Evolutionary conservation across 1,139 yeast species (phyloP).

Genomic region (Lodderomyces pseudojiufengensis): DNA sequence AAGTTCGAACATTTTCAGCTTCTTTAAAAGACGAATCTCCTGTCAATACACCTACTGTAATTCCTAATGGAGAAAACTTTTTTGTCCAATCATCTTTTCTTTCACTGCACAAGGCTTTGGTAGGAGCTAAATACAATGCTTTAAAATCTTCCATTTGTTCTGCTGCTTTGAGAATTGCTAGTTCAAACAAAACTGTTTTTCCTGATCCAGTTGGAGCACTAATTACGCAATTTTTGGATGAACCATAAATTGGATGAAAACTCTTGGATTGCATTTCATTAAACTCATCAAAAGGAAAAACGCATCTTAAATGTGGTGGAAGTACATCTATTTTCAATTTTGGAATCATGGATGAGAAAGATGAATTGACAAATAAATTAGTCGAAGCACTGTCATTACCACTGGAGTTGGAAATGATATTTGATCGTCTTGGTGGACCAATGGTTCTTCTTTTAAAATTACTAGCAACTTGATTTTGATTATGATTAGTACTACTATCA

Average conservation of each 20-base stretch:
- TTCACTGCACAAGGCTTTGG: slow-evolving; percentile 49
- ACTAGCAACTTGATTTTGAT: too few species aligned
- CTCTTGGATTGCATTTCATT: slow-evolving; percentile 50
- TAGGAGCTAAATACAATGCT: slow-evolving; percentile 51
- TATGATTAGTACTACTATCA: too few species aligned
- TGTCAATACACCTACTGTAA: slow-evolving; percentile 45
- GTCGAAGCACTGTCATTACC: too few species aligned
- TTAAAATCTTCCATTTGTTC: slow-evolving; percentile 21
- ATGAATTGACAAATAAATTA: neutral
- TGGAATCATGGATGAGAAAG: neutral
- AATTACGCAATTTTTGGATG: slow-evolving; percentile 40
- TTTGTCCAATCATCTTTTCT: slow-evolving; percentile 40
- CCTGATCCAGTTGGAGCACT: slow-evolving; percentile 60
- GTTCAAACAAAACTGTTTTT: slow-evolving; percentile 51
- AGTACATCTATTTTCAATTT: slow-evolving; percentile 8
- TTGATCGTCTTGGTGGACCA: too few species aligned
- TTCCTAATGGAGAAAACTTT: slow-evolving; percentile 29
- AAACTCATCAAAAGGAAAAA: slow-evolving; percentile 35
- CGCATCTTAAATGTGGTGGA: slow-evolving; percentile 6
- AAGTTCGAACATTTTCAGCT: slow-evolving; percentile 35
- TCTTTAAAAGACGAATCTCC: slow-evolving; percentile 45
- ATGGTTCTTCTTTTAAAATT: too few species aligned
- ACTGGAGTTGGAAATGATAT: too few species aligned
- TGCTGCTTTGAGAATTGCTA: slow-evolving; percentile 41
- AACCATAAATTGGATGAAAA: slow-evolving; percentile 30